Base-by-base conservation (phyloP, 805 yeast genomes). In the Hanseniaspora singularis region DNA sequence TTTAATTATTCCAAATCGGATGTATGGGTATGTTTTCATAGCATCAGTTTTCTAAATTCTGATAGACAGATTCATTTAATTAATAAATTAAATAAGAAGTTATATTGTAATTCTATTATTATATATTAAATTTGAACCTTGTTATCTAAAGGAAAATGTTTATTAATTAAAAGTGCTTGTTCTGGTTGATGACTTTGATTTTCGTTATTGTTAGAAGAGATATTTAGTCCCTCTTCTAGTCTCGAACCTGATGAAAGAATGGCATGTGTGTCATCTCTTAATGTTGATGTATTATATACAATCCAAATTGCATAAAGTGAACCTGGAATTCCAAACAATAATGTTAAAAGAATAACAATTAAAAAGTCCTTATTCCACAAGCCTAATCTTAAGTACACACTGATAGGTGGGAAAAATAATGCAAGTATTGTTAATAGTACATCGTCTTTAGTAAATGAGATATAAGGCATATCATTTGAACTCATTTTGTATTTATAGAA, bases 391-490 rank as follows among this genome's bases (percentile, higher is more conserved):
- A 79, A 66, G 60, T 76, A 62, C 10, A 82, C 86, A 0, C 87
- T 81, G 10, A 81, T 65, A 0, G 92, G 89, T 2, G 94, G 92
- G 56, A 79, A 68, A 45, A 81, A 66, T 40, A 80, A 69, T 2
- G 85, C 78, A 3, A 48, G 6, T 2, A 37, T n/a, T 3, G 32
- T 19, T 20, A 48, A 34, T 2, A 48, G 4, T 4, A 39, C 4
- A 16, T 48, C 50, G 30, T 42, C 28, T 30, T 48, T 48, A 3
- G 43, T 48, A 15, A 42, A 15, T 20, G 46, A 42, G 16, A 42
- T 31, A 30, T 24, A 41, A 16, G 46, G 33, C 3, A 20, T 12
- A 19, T 38, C 10, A 15, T 22, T 19, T 19, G 18, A n/a, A n/a
- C n/a, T n/a, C n/a, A n/a, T n/a, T n/a, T n/a, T n/a, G n/a, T n/a